These are phyloP conservation scores for Taiozyma sp. DNA, from an alignment of 1,139 yeast species.

Conservation along the genomic window DNA sequence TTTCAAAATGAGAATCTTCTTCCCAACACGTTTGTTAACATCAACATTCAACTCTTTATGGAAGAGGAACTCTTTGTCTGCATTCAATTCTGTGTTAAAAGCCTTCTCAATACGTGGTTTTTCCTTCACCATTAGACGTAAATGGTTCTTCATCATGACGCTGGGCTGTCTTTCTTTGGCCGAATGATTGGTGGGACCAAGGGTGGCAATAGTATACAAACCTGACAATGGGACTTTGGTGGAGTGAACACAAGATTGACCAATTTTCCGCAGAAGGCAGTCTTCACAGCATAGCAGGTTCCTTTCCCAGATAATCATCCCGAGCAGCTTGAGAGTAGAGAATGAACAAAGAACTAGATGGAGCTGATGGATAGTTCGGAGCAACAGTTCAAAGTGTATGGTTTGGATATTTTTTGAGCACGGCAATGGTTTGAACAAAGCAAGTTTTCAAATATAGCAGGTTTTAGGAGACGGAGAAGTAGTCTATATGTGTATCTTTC, in stretches of 20 bases:
- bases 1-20: slow-evolving; percentile 4
- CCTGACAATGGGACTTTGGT: neutral
- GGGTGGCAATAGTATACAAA: neutral
- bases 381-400: neutral
- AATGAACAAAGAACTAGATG: no score
- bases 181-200: neutral
- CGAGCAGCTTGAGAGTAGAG: neutral
- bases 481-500: no score
- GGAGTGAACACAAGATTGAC: neutral
- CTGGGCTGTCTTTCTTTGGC: neutral
- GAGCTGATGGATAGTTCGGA: neutral
- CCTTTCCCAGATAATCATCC: neutral
- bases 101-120: slow-evolving; percentile 3
- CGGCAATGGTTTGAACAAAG: neutral
- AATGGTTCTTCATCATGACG: neutral
- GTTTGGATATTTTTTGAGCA: neutral
- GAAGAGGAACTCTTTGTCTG: slow-evolving; percentile 13
- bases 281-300: neutral
- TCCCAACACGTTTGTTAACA: slow-evolving; percentile 7
- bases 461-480: neutral
- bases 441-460: neutral
- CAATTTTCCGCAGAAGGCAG: neutral
- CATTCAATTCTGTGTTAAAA: slow-evolving; percentile 3
- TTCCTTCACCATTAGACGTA: neutral
- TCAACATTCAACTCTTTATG: slow-evolving; percentile 9